Evolutionary conservation across 208 protist species (phyloP), one percentile per base, ranked within the genome.

Genomic region (Acanthamoeba castellanii): DNA sequence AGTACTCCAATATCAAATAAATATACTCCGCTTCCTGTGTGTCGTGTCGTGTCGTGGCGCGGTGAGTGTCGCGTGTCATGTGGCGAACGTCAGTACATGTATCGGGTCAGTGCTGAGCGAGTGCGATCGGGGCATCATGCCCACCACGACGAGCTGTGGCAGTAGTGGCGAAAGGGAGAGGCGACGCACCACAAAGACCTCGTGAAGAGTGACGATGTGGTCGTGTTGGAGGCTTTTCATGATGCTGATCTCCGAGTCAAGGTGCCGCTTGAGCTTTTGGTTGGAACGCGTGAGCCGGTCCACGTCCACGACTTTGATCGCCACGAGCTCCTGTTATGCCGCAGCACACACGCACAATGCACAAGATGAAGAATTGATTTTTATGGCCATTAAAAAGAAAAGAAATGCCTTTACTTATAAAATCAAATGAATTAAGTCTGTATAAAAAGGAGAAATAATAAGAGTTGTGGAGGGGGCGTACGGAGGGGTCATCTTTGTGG

Each of bases 261-360:
- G 61, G 61, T 92, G 61, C 34, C 37, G 16, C 59, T 92, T 92
- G 42, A 92, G 87, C 64, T 92, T 92, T 42, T 92, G 87, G 87
- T 92, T 92, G 42, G 55, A 74, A 0, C 64, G 30, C 16, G 87
- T 76, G 34, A 92, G 61, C 8, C 87, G 87, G 13, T 92, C 87
- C 30, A 92, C 87, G 66, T 92, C 87, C 11, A 92, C 87, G 50
- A 92, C 87, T 30, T 92, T 92, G 87, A 92, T 92, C n/a, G 87
- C 87, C 59, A 92, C 87, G 0, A 52, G 37, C 8, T 92, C 87
- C 55, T 92, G n/a, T n/a, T 87, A 8, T 42, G 68, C 11, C 14
- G 18, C 30, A 45, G 0, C 68, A 45, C 9, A 32, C 20, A 70
- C 22, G 22, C 16, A 8, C 0, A 16, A 14, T 18, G 64, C 14